Evolutionary conservation across 1,284 basidiomycete genomes (phyloP), one percentile per base, ranked within the genome.

Genomic region (Neotropicomus parvogracilis): DNA sequence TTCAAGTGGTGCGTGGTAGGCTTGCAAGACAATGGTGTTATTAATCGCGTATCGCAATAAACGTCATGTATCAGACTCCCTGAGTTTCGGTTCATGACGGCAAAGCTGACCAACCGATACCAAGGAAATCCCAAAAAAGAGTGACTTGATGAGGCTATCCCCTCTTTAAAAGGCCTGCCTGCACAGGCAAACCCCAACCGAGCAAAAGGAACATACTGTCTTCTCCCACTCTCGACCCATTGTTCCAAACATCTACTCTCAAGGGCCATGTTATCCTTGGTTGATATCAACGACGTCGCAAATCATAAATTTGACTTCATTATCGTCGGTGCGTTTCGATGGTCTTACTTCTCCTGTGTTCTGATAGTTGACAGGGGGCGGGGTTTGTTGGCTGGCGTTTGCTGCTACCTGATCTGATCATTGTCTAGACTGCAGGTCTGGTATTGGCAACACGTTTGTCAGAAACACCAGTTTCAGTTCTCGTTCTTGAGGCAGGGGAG

Each of bases 401-500:
- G 14, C 17, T 12, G 11, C 10, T 24, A 2, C 10, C 13, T 3
- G n/a, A n/a, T 41, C 38, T 41, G n/a, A 41, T 21, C n/a, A 11
- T 13, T 35, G 14, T 21, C 26, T 29, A 46, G 45, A 46, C 38
- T 12, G 31, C 19, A 9, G 45, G 38, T 4, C 38, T 40, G 12
- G 38, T 26, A 9, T 35, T 46, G 19, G 38, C 45, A 24, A 35
- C 38, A 11, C 45, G 38, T 16, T 29, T 46, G 19, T 41, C 45
- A 5, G 38, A 46, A 26, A 7, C 32, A 9, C 45, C 38, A 2
- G 26, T 46, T 2, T 41, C 45, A 11, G 32, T 41, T 26, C 38
- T 46, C 11, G 38, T 46, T 11, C 26, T 41, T 10, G 45, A 46
- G 45, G 38, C 38, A 28, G 45, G 45, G 7, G 45, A 35, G 4